phyloP scores from a whole-genome alignment of 768 basidiomycete genomes.

The Phallus indusiatus region DNA sequence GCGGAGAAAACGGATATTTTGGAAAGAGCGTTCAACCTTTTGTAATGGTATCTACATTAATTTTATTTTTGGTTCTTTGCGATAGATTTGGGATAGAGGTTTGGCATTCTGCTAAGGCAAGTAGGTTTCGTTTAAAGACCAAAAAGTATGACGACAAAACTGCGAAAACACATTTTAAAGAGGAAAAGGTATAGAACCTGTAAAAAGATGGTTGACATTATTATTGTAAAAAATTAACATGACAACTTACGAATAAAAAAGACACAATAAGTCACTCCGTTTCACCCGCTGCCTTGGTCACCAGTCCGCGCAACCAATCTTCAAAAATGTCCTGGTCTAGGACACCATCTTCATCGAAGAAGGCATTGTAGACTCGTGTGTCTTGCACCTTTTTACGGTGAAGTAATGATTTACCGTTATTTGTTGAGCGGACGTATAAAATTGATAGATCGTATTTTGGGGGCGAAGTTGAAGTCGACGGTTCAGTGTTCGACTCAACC shows the following conservation, averaged over 20 bases:
- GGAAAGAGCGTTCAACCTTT: constrained; percentile 42
- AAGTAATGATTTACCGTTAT: constrained; percentile 78
- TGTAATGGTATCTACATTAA: neutral
- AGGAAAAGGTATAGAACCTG: neutral
- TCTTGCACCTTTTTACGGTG: constrained; percentile 55
- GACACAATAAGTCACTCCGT: neutral
- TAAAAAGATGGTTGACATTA: neutral
- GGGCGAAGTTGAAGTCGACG: constrained; percentile 41
- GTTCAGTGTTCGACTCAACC: constrained; percentile 57
- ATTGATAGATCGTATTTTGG: constrained; percentile 62
- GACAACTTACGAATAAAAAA: neutral
- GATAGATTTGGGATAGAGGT: neutral
- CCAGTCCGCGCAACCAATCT: constrained; percentile 66
- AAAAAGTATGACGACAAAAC: neutral
- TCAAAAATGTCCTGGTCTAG: constrained; percentile 73
- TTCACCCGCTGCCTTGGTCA: constrained; percentile 25
- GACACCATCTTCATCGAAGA: constrained; percentile 74
- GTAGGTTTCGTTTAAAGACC: neutral
- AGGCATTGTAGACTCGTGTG: constrained; percentile 50
- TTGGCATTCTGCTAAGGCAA: neutral
- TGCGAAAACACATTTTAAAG: neutral
- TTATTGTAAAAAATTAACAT: neutral
- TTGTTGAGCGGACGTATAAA: constrained; percentile 69
- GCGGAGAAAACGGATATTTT: constrained; percentile 56
- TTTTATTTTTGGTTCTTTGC: neutral